Evolutionary conservation across 768 basidiomycete species (phyloP), one percentile per base, ranked within the genome.

Genomic region (Xanthoconium stramineum): DNA sequence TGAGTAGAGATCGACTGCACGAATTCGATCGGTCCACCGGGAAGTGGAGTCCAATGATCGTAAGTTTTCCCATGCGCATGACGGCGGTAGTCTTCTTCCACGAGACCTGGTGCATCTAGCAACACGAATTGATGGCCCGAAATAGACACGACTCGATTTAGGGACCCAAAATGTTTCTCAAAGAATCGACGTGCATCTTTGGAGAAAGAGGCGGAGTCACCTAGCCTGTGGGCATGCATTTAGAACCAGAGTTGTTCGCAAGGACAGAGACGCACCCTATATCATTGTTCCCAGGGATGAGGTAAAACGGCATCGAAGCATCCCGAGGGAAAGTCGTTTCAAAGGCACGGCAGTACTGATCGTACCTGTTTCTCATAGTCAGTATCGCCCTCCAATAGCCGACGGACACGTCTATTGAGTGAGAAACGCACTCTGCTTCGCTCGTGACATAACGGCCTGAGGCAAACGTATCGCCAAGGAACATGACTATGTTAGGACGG

Each of bases 271-370:
- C 81, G 24, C 46, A 86, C 80, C 84, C 84, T 44, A 94, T 78
- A 61, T 94, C 91, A 60, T 85, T 86, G 61, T 94, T 94, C n/a
- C 91, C 91, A 8, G 88, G 85, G 40, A 91, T 75, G 63, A 82
- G 84, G 71, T 84, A 80, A 50, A 78, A 75, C 1, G 75, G 65
- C 15, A 75, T 68, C 4, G 72, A 71, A 14, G 72, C 53, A 19
- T 79, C 68, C 2, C 75, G 61, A 17, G 74, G 67, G 64, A 91
- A 91, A 32, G 85, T 83, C 5, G 74, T 72, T 62, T 82, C 79
- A 74, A 92, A 92, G 50, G 83, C 79, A 35, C 73, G 70, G 19
- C 74, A 76, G 54, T 89, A 89, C 20, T 70, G 64, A 37, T 79
- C 72, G 67, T 89, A 90, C 65, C 91, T 93, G 58, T 42, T 60